Evolutionary conservation across 192 early-diverging fungal species (phyloP).

Genomic region (Chytriomyces sp.): DNA sequence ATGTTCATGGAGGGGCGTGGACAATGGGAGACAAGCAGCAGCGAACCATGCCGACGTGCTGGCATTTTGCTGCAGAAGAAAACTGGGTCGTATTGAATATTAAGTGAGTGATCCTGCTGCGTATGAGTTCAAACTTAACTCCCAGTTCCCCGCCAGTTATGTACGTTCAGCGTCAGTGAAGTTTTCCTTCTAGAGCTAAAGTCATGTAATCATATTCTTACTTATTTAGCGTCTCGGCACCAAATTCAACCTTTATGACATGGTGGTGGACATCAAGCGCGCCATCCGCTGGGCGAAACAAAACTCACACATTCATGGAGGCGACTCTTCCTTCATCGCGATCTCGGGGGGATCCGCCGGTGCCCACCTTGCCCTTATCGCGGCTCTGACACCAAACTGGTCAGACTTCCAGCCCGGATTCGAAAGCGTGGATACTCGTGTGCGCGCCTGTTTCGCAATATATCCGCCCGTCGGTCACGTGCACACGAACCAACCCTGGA

Average conservation of each 20-base stretch:
- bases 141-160: too few relatives aligned
- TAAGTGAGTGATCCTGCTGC: conserved; percentile 54
- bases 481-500: conserved; percentile 42
- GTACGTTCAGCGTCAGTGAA: too few relatives aligned
- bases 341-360: conserved; percentile 59
- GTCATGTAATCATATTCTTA: not conserved
- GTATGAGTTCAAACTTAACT: too few relatives aligned
- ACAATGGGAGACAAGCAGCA: conserved; percentile 55
- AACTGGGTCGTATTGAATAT: conserved; percentile 66
- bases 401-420: conserved; percentile 34
- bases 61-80: conserved; percentile 45
- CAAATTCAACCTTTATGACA: conserved; percentile 52
- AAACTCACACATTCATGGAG: conserved; percentile 62
- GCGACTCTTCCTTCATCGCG: conserved; percentile 65
- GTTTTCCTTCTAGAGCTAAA: not conserved
- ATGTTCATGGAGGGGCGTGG: conserved; percentile 68
- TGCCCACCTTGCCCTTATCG: conserved; percentile 59
- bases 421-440: conserved; percentile 48
- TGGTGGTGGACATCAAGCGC: conserved; percentile 69
- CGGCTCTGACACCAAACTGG: conserved; percentile 56
- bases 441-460: conserved; percentile 57
- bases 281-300: conserved; percentile 68
- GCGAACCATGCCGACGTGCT: conserved; percentile 35
- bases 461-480: conserved; percentile 54
- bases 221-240: conserved; percentile 44